Evolutionary conservation across 768 basidiomycete genomes (phyloP).

Genomic region (Psilocybe tampanensis): DNA sequence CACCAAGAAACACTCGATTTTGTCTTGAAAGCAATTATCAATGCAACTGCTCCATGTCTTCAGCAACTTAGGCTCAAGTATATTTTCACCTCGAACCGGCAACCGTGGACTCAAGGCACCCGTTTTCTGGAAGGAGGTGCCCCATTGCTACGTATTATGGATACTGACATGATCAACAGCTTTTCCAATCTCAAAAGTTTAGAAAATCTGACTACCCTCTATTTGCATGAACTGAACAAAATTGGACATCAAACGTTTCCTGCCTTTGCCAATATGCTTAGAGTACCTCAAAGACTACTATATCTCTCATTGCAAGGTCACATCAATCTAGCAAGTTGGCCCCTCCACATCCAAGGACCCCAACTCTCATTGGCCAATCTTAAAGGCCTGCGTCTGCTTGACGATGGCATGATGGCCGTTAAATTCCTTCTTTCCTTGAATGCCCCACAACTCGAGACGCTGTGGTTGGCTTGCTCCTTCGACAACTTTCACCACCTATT

Average conservation of each 20-base stretch:
- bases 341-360: constrained; percentile 12
- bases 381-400: constrained; percentile 30
- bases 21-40: constrained; percentile 23
- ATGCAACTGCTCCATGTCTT: constrained; percentile 22
- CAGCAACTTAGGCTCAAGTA: constrained; percentile 25
- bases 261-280: constrained; percentile 21
- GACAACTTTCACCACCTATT: constrained; percentile 23
- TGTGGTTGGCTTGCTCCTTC: constrained; percentile 35
- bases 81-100: neutral
- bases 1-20: constrained; percentile 23
- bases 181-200: constrained; percentile 24
- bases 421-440: constrained; percentile 29
- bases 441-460: constrained; percentile 33
- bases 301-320: constrained; percentile 33
- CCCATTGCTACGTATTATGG: constrained; percentile 25
- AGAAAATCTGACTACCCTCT: constrained; percentile 32
- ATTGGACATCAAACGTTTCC: constrained; percentile 13
- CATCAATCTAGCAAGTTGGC: constrained; percentile 22
- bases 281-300: constrained; percentile 23
- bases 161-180: constrained; percentile 27
- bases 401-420: constrained; percentile 23
- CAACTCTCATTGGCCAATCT: constrained; percentile 24
- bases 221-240: constrained; percentile 23
- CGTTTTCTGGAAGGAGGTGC: constrained; percentile 22
- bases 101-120: neutral